Evolutionary conservation across 495 filamentous ascomycete species (phyloP), one percentile per base, ranked within the genome.

Genomic region (Mytilinidion resinicola): DNA sequence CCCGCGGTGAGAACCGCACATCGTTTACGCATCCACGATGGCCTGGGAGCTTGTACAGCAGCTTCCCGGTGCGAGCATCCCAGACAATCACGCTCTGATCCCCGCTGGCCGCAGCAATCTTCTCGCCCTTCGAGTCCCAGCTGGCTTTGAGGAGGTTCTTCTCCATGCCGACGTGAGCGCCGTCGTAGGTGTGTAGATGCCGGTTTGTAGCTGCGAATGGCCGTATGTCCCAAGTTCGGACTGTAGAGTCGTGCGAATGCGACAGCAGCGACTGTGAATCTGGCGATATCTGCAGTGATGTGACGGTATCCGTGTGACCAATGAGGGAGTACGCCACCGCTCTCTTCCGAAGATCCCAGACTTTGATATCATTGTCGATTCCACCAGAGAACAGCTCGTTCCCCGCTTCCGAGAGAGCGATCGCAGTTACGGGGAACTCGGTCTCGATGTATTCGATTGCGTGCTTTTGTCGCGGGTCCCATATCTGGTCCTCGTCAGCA

Each of bases 1-100:
- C 83, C 43, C 76, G 76, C 1, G 93, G 90, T 36, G 88, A 87
- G 68, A 99, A 92, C 62, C 90, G 84, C 53, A 92, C 91, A 70
- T 92, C 91, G 67, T 97, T 98, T 43, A 98, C 95, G 1, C 90
- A 88, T 11, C 95, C 93, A 71, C 91, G 92, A 67, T 99, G 93
- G 0, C 93, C 93, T 0, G 93, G 93, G 50, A 99, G 76, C 70
- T 96, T 96, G 75, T 96, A 95, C 46, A 96, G 69, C 58, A 99
- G 73, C 73, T 93, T 97, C 38, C 85, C 90, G 6, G 80, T 84
- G 62, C 86, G 82, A 21, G 74, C 80, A 25, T 91, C 90, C 93
- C 93, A 99, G 9, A 99, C 84, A 4, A 95, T 85, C 19, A 89
- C 91, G 44, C 82, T 96, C 19, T 89, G 83, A 70, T 99, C 93